Conservation (phyloP, 192 early-diverging fungal genomes). For the Backusella liffmaniae region DNA sequence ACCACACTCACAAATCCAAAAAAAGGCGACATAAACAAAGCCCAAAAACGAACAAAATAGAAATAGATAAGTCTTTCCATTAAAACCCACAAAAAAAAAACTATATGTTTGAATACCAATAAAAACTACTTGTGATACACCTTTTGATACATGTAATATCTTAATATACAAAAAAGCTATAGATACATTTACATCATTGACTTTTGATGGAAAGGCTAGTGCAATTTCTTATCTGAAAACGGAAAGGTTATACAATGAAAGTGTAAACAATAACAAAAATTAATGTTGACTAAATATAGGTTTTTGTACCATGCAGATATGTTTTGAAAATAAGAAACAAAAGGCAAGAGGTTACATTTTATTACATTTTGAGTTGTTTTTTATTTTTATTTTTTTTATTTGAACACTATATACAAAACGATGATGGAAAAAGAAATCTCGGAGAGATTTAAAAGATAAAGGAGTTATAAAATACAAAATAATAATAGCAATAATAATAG, state of each 20-base stretch:
- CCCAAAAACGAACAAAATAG: neutral
- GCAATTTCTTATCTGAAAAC: neutral
- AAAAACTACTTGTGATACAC: neutral
- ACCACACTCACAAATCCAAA: neutral
- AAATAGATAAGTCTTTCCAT: neutral
- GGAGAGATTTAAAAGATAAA: neutral
- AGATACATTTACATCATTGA: neutral
- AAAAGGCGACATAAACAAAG: slow-evolving; percentile 5
- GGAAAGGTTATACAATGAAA: neutral
- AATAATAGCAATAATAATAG: neutral
- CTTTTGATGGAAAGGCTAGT: neutral
- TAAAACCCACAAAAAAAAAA: neutral
- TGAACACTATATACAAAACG: neutral
- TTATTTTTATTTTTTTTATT: neutral
- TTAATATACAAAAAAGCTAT: neutral
- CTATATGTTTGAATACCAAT: neutral
- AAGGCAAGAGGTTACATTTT: neutral
- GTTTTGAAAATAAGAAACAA: neutral
- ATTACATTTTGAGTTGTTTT: neutral
- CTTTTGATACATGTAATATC: neutral
- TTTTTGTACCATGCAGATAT: neutral
- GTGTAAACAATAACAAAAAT: neutral
- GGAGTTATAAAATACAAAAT: neutral
- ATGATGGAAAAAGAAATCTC: neutral
- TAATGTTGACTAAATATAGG: neutral